phyloP scores from a whole-genome alignment of 495 filamentous ascomycete species.

The Cercophora scortea region DNA sequence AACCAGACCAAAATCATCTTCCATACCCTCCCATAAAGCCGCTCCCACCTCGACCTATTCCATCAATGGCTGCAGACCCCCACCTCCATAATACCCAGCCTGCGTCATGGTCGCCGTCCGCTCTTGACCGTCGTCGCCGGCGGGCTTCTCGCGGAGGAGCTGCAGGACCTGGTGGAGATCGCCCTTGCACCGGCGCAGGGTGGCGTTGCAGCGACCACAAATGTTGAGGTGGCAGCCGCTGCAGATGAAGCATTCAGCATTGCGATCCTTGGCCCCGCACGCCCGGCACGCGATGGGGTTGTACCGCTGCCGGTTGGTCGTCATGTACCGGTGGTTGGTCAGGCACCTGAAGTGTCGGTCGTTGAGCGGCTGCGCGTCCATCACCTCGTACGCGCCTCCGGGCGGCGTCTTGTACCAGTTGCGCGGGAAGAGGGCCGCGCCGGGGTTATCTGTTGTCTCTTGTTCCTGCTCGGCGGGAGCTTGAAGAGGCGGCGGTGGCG shows the following conservation, averaged over 20 bases:
- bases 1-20: too few relatives aligned
- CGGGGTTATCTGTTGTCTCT: constrained; percentile 18
- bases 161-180: constrained; percentile 12
- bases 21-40: not conserved
- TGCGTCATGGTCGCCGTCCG: not conserved
- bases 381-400: constrained; percentile 5
- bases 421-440: constrained; percentile 21
- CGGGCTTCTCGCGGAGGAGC: constrained; percentile 6
- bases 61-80: not conserved
- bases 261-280: constrained; percentile 20
- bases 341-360: constrained; percentile 16
- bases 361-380: constrained; percentile 17
- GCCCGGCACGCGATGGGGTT: constrained; percentile 22
- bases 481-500: not conserved
- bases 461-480: constrained; percentile 5
- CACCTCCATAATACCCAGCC: not conserved
- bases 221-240: constrained; percentile 21
- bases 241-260: constrained; percentile 18
- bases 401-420: constrained; percentile 17
- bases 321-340: constrained; percentile 22
- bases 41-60: not conserved
- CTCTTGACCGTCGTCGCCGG: not conserved
- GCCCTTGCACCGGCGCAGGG: constrained; percentile 9
- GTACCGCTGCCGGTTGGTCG: constrained; percentile 14
- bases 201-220: constrained; percentile 9